Base-by-base conservation (phyloP, 768 basidiomycete species). In the Russula foetens region DNA sequence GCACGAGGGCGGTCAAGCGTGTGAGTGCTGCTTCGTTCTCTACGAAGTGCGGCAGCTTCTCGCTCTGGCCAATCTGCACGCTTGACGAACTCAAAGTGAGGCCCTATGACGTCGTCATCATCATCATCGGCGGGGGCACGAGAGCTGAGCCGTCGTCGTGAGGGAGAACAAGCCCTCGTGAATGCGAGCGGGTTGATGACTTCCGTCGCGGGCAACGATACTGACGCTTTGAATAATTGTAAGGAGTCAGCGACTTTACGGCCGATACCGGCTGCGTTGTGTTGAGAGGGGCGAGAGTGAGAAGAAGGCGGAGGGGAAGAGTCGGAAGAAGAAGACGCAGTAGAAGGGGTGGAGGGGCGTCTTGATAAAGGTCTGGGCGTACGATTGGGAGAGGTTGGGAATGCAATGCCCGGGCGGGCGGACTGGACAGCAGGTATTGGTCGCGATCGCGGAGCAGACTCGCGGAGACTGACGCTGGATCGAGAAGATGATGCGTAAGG, bases 51-150 rank as follows among this genome's bases (percentile, higher is more conserved):
- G 57, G 84, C 86, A 6, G 81, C 76, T 73, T 90, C 90, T 43
- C 86, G 81, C 70, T 89, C 88, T 1, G 86, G 88, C 90, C 90
- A 91, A 65, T 88, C 90, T 17, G 90, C 84, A 45, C 90, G 82
- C 69, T 89, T 90, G 49, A 91, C 87, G 67, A 90, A 90, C 75
- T 90, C 82, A 68, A 84, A 90, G 68, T 84, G 80, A 19, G 87
- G 79, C 63, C 86, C 81, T 26, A 82, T 80, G 46, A 88, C 83
- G 60, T 82, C 80, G 29, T 77, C 75, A 33, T 75, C 74, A 33
- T 75, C 74, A 41, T 81, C 75, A 48, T 64, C 63, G 9, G 15
- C 49, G 33, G 75, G 72, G 4, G 35, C 6, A 29, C 70, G 72
- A 7, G 73, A 69, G 28, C 71, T 69, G 38, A 69, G 68, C 57